phyloP scores from a whole-genome alignment of 768 basidiomycete genomes.

The Artomyces pyxidatus region DNA sequence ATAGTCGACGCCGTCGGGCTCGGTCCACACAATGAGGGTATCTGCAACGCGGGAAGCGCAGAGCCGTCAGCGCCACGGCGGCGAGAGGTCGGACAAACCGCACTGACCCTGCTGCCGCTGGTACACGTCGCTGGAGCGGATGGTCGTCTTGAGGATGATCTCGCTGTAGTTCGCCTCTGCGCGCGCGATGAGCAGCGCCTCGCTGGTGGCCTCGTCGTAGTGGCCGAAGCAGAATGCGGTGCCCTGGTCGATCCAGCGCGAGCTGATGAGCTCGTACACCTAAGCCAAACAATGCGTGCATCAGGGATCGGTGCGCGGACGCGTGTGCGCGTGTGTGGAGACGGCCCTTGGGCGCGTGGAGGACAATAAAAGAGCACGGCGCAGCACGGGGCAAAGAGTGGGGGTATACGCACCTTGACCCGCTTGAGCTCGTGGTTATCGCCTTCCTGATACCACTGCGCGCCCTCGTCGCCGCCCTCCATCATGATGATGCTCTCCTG shows the following conservation, averaged over 20 bases:
- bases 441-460: constrained; percentile 53
- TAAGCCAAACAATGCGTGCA: constrained; percentile 27
- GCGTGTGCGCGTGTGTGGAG: too few species aligned
- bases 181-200: constrained; percentile 78
- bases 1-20: constrained; percentile 89
- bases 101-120: constrained; percentile 76
- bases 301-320: constrained; percentile 10
- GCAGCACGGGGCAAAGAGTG: constrained; percentile 15
- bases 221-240: constrained; percentile 95
- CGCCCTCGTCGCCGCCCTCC: constrained; percentile 42
- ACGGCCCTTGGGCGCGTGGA: too few species aligned
- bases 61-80: constrained; percentile 1
- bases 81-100: constrained; percentile 4
- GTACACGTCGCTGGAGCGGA: constrained; percentile 78
- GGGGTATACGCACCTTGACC: constrained; percentile 56
- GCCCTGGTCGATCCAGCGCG: constrained; percentile 92
- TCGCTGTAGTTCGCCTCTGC: constrained; percentile 66
- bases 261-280: constrained; percentile 91
- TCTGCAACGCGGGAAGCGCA: constrained; percentile 38
- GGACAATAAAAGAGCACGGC: too few species aligned
- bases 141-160: constrained; percentile 71
- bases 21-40: constrained; percentile 98
- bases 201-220: constrained; percentile 66
- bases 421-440: constrained; percentile 71
- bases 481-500: constrained; percentile 31